These are phyloP conservation scores for Amphirosellinia nigrospora DNA, from an alignment of 495 filamentous ascomycete species.

Conservation along the genomic window DNA sequence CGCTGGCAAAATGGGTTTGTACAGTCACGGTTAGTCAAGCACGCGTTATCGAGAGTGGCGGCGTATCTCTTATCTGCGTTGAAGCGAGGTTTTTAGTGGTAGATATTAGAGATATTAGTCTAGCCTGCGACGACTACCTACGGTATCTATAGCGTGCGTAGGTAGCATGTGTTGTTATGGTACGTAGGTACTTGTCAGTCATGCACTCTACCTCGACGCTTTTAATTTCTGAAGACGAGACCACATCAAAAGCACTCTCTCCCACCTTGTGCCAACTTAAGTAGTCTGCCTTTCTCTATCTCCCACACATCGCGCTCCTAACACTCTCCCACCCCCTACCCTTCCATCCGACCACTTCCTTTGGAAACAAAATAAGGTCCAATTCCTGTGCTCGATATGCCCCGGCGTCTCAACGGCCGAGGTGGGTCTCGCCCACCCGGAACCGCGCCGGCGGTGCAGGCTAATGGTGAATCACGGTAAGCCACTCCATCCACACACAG, in stretches of 20 bases:
- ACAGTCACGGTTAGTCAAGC: conserved; percentile 7
- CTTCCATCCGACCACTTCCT: neutral
- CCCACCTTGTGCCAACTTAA: neutral
- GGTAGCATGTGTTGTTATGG: neutral
- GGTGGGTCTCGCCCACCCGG: conserved; percentile 12
- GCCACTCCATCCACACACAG: conserved; percentile 13
- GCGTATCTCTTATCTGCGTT: neutral
- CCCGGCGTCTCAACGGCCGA: neutral
- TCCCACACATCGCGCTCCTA: neutral
- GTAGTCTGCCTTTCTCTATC: neutral
- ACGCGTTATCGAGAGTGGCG: neutral
- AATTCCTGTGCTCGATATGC: neutral
- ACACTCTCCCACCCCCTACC: neutral
- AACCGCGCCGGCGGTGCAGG: neutral
- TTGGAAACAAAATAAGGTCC: neutral
- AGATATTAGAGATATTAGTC: neutral
- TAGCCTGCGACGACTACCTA: no score
- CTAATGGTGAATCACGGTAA: conserved; percentile 22
- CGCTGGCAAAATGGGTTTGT: conserved; percentile 8
- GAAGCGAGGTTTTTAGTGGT: neutral
- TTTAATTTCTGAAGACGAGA: neutral
- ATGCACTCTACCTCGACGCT: neutral
- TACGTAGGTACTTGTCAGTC: neutral
- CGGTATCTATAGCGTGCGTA: neutral
- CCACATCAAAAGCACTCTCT: neutral